Conservation (phyloP, 371 early-diverging fungal genomes). For the Umbelopsis sp. region DNA sequence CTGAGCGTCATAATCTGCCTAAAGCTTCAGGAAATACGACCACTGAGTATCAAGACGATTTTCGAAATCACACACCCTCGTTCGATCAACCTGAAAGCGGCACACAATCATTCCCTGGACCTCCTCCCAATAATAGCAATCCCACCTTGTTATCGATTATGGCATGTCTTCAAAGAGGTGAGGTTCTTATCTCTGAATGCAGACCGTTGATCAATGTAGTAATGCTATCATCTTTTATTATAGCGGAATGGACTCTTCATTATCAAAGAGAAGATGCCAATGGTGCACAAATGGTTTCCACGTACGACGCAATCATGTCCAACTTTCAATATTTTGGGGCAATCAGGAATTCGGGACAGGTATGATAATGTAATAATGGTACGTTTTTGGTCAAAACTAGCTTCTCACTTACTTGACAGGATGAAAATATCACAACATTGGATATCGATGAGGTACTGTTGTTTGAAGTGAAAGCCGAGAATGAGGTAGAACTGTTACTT, state of each 20-base stretch:
- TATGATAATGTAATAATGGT: constrained; percentile 18
- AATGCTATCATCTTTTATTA: background rate
- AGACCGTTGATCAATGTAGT: background rate
- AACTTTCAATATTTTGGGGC: constrained; percentile 64
- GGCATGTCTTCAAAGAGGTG: constrained; percentile 15
- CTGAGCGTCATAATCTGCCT: background rate
- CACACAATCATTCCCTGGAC: background rate
- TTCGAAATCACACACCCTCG: background rate
- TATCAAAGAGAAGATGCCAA: constrained; percentile 18
- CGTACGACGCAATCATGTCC: constrained; percentile 28
- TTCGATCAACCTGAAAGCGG: background rate
- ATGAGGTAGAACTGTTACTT: constrained; percentile 35
- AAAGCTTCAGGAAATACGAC: background rate
- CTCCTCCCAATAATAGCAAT: background rate
- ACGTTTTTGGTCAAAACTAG: background rate
- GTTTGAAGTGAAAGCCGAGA: constrained; percentile 41
- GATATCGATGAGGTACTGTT: constrained; percentile 61
- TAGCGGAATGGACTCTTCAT: constrained; percentile 40
- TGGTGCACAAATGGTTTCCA: background rate
- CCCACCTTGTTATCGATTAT: background rate
- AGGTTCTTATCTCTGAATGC: no score
- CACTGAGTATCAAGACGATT: background rate
- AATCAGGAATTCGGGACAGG: constrained; percentile 57
- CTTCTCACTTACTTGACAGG: constrained; percentile 25
- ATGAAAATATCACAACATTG: constrained; percentile 57